Conservation (phyloP, 2,329 filamentous ascomycete genomes). For the Cordyceps cicadae region DNA sequence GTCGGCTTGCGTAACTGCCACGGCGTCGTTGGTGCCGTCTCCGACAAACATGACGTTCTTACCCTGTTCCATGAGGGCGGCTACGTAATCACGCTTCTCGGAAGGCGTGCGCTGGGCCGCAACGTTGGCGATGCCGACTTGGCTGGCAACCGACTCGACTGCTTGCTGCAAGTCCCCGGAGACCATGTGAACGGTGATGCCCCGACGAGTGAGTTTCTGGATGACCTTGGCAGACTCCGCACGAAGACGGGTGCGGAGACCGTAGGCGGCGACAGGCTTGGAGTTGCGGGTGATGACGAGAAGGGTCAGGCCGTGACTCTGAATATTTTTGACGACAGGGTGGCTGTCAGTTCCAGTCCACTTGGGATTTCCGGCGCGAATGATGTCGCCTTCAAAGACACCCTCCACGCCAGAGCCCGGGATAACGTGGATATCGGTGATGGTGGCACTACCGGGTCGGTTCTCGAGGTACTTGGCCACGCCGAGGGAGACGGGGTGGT, state of each 20-base stretch:
- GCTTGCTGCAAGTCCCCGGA: slow-evolving; percentile 47
- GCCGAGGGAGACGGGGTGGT: slow-evolving; percentile 43
- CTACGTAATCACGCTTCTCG: slow-evolving; percentile 47
- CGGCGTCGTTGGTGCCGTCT: slow-evolving; percentile 57
- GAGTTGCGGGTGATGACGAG: slow-evolving; percentile 20
- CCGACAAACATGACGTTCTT: slow-evolving; percentile 47
- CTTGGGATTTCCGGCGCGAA: slow-evolving; percentile 37
- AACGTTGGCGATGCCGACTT: slow-evolving; percentile 29
- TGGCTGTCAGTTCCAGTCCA: slow-evolving; percentile 29
- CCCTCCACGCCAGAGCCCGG: slow-evolving; percentile 34
- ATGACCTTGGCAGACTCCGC: slow-evolving; percentile 37
- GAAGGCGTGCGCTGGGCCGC: slow-evolving; percentile 39
- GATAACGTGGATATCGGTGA: slow-evolving; percentile 25
- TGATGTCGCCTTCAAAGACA: slow-evolving; percentile 17
- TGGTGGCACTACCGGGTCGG: slow-evolving; percentile 5
- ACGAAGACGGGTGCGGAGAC: slow-evolving; percentile 32
- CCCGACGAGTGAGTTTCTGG: slow-evolving; percentile 32
- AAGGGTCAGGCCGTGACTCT: slow-evolving; percentile 19
- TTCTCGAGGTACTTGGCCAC: slow-evolving; percentile 33
- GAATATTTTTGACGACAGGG: slow-evolving; percentile 16
- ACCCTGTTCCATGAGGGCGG: slow-evolving; percentile 24
- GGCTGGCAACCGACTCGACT: slow-evolving; percentile 41
- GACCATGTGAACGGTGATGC: slow-evolving; percentile 45
- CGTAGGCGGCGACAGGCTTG: slow-evolving; percentile 37
- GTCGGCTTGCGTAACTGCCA: slow-evolving; percentile 50